A percentile compares a stretch with the other conserved stretches of the same genome.
Evolutionary conservation across 2,329 filamentous ascomycete species (phyloP).

Genomic region (Fusarium illudens): DNA sequence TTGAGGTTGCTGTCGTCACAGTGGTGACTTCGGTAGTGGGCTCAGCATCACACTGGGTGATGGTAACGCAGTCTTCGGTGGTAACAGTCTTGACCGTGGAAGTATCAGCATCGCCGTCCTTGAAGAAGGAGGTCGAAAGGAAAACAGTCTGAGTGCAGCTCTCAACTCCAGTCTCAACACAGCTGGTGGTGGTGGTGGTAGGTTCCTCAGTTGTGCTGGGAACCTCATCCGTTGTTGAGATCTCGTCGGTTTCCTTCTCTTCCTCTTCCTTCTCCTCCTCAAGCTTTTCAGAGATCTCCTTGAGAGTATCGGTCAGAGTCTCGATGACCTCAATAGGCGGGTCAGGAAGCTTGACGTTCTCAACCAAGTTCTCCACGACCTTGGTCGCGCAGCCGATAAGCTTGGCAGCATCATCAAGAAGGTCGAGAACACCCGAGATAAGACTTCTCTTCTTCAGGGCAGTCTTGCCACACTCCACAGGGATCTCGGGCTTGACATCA

Average conservation of each 20-base stretch:
- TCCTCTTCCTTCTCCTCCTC: slow-evolving; percentile 11
- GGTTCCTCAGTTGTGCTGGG: neutral
- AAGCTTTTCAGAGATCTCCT: slow-evolving; percentile 12
- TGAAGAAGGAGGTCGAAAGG: neutral
- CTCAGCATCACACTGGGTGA: neutral
- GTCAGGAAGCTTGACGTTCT: slow-evolving; percentile 3
- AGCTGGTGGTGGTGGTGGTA: neutral
- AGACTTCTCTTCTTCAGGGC: slow-evolving; percentile 13
- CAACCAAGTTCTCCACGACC: neutral
- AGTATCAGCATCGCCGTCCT: neutral
- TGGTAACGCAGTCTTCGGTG: neutral
- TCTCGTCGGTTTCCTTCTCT: neutral
- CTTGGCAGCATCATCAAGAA: neutral
- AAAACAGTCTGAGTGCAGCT: neutral
- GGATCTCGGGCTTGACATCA: slow-evolving; percentile 8
- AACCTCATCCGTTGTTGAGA: neutral
- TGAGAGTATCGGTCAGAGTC: slow-evolving; percentile 19
- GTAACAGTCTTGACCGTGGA: neutral
- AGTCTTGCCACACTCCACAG: neutral
- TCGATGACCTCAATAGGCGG: slow-evolving; percentile 6
- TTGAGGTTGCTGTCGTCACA: neutral
- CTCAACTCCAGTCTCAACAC: neutral
- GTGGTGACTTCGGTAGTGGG: neutral
- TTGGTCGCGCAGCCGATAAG: neutral
- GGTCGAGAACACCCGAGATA: slow-evolving; percentile 7